Conservation (phyloP, 768 basidiomycete genomes). For the Tricholoma furcatifolium region DNA sequence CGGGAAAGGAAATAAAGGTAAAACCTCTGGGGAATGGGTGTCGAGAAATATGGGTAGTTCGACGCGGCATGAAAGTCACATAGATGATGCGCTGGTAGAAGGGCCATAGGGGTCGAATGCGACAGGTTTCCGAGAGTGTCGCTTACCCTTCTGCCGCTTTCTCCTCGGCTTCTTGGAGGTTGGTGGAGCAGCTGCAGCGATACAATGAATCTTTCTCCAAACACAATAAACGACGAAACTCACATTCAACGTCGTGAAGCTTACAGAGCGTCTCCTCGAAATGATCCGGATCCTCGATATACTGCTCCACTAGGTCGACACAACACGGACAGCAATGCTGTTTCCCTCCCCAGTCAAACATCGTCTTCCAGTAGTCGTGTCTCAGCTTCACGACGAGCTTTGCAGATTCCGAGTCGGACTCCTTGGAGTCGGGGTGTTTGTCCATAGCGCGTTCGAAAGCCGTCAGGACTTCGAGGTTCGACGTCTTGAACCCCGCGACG, state of each 20-base stretch:
- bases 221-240: not conserved
- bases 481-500: slow-evolving; percentile 15
- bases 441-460: slow-evolving; percentile 18
- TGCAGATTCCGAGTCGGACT: slow-evolving; percentile 12
- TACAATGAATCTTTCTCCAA: not conserved
- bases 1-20: too few relatives aligned
- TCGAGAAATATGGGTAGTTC: not conserved
- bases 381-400: slow-evolving; percentile 16
- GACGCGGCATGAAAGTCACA: not conserved
- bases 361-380: slow-evolving; percentile 17
- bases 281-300: slow-evolving; percentile 11
- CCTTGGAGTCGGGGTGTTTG: slow-evolving; percentile 17
- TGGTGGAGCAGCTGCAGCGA: not conserved
- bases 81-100: slow-evolving; percentile 13
- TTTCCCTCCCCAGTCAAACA: slow-evolving; percentile 15
- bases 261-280: slow-evolving; percentile 3
- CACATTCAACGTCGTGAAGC: slow-evolving; percentile 4
- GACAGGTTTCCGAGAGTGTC: not conserved
- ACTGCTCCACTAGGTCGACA: slow-evolving; percentile 12
- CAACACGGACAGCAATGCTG: slow-evolving; percentile 17
- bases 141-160: slow-evolving; percentile 7
- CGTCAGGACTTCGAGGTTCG: slow-evolving; percentile 9
- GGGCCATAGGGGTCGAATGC: slow-evolving; percentile 17
- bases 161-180: slow-evolving; percentile 7
- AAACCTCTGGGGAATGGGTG: not conserved